Percentiles rank a stretch among this genome's conserved stretches.
Evolutionary conservation across 306 rosid genomes (phyloP).

Genomic region (Ormosia semicastrata): DNA sequence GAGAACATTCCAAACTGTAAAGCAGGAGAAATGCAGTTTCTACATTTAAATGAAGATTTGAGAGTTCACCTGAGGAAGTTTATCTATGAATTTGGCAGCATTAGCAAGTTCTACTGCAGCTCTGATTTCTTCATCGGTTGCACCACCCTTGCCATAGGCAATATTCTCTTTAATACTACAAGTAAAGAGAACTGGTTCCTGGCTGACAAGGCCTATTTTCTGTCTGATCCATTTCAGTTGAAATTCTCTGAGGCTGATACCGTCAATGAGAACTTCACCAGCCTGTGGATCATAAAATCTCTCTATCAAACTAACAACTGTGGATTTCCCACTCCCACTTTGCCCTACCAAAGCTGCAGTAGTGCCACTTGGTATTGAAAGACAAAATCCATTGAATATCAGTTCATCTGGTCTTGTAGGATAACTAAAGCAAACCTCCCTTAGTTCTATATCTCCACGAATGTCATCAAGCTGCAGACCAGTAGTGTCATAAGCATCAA

Average conservation of each 20-base stretch:
- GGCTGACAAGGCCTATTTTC: slow-evolving; percentile 80
- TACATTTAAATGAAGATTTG: not conserved
- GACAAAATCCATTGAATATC: slow-evolving; percentile 51
- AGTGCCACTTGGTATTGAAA: slow-evolving; percentile 49
- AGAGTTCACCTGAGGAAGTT: slow-evolving; percentile 58
- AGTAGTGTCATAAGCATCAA: slow-evolving; percentile 56
- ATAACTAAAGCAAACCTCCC: slow-evolving; percentile 53
- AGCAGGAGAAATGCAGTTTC: not conserved
- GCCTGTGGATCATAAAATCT: slow-evolving; percentile 85
- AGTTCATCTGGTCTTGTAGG: slow-evolving; percentile 68
- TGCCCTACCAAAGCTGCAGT: slow-evolving; percentile 82
- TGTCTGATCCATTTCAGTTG: slow-evolving; percentile 79
- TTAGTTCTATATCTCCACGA: slow-evolving; percentile 47
- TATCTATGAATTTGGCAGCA: slow-evolving; percentile 70
- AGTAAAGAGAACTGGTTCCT: slow-evolving; percentile 73
- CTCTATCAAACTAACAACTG: slow-evolving; percentile 71
- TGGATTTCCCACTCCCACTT: slow-evolving; percentile 91
- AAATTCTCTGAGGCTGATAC: slow-evolving; percentile 60
- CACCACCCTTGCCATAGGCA: slow-evolving; percentile 69
- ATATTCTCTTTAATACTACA: slow-evolving; percentile 77
- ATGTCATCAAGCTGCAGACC: slow-evolving; percentile 52
- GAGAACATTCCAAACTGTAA: not conserved
- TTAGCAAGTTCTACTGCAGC: slow-evolving; percentile 77
- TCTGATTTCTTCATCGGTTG: slow-evolving; percentile 66
- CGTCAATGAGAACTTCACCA: slow-evolving; percentile 78